Evolutionary conservation across 352 stramenopile genomes (phyloP).

Genomic region (Phytophthora pini): DNA sequence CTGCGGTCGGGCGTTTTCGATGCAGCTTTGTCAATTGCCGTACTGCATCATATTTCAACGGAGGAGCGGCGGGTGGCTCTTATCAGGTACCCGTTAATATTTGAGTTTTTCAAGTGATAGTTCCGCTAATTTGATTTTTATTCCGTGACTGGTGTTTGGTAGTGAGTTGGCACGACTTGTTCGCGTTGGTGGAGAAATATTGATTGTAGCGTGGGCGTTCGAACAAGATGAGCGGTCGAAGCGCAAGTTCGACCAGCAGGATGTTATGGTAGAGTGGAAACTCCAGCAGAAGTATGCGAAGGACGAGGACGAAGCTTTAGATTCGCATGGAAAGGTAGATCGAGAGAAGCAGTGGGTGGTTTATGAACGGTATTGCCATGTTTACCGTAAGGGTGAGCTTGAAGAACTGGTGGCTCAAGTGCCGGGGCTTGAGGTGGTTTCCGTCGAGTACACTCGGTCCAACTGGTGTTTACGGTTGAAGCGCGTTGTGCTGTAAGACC

Average conservation of each 20-base stretch:
- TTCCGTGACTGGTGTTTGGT: neutral
- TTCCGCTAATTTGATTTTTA: neutral
- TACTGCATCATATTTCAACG: conserved; percentile 87
- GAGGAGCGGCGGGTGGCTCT: conserved; percentile 69
- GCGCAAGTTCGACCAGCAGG: conserved; percentile 74
- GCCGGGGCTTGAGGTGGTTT: conserved; percentile 57
- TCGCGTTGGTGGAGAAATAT: conserved; percentile 56
- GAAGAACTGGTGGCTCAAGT: conserved; percentile 68
- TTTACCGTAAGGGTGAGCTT: conserved; percentile 77
- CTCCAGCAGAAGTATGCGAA: conserved; percentile 81
- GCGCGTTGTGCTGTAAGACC: conserved; percentile 24
- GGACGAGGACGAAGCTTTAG: conserved; percentile 12
- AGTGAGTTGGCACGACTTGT: conserved; percentile 80
- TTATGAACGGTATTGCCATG: conserved; percentile 86
- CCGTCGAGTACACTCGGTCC: conserved; percentile 77
- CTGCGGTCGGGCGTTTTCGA: conserved; percentile 68
- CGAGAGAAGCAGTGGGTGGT: conserved; percentile 73
- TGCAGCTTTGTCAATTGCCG: conserved; percentile 83
- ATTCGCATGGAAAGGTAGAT: conserved; percentile 49
- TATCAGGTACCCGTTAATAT: conserved; percentile 47
- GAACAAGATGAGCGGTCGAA: conserved; percentile 84
- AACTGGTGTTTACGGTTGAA: conserved; percentile 79
- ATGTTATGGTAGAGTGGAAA: conserved; percentile 90
- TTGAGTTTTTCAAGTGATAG: neutral
- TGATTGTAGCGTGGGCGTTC: conserved; percentile 84